phyloP scores from a whole-genome alignment of 164 flowering plant genomes.

The Aristolochia fimbriata region DNA sequence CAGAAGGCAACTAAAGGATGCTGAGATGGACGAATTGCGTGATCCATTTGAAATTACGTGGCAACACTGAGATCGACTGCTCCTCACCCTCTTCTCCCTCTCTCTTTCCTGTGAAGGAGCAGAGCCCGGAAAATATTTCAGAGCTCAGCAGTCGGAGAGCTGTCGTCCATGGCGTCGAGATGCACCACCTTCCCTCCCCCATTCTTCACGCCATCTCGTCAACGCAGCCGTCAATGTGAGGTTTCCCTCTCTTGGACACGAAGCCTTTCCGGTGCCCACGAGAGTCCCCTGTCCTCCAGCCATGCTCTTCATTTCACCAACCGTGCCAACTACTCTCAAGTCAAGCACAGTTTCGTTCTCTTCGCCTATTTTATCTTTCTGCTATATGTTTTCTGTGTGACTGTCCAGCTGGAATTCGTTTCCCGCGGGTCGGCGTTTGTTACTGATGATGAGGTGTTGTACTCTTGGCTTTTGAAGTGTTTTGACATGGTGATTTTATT shows the following conservation, averaged over 20 bases:
- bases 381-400: too few relatives aligned
- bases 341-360: background rate
- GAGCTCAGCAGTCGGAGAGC: background rate
- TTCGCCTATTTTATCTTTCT: background rate
- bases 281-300: slow-evolving; percentile 13
- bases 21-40: slow-evolving; percentile 8
- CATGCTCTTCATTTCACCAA: slow-evolving; percentile 6
- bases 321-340: slow-evolving; percentile 8
- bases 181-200: slow-evolving; percentile 25
- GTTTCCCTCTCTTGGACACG: slow-evolving; percentile 2
- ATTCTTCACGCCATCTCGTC: slow-evolving; percentile 17
- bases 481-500: background rate
- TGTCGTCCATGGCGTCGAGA: slow-evolving; percentile 26
- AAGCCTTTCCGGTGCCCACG: slow-evolving; percentile 22
- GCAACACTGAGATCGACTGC: slow-evolving; percentile 24
- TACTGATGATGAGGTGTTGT: background rate
- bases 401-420: background rate
- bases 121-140: background rate
- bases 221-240: slow-evolving; percentile 4
- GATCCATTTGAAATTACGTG: slow-evolving; percentile 29
- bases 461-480: background rate
- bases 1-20: background rate
- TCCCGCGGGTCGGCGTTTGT: background rate
- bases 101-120: background rate
- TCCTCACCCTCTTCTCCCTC: slow-evolving; percentile 1